phyloP scores from a whole-genome alignment of 805 yeast species.

The Metschnikowia vanudenii region DNA sequence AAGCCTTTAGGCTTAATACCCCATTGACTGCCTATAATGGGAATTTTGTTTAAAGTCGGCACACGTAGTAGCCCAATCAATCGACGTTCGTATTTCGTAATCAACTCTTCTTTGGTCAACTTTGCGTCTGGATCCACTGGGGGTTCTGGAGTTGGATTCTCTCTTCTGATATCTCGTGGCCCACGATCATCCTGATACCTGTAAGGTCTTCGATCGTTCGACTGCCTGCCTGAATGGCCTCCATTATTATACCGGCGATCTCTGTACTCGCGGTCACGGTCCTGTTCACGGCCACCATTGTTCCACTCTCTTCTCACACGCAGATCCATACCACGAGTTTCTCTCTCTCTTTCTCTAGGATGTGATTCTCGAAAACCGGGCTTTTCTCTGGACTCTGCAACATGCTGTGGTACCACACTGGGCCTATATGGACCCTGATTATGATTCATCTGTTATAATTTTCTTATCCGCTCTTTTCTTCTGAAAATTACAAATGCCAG shows the following conservation, averaged over 20 bases:
- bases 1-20: conserved; percentile 70
- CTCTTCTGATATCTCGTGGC: conserved; percentile 21
- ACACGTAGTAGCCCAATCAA: conserved; percentile 38
- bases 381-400: background rate
- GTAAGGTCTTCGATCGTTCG: conserved; percentile 7
- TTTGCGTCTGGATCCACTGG: conserved; percentile 15
- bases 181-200: conserved; percentile 15
- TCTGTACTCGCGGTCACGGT: conserved; percentile 3
- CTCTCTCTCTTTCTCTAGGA: conserved; percentile 12
- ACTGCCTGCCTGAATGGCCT: background rate
- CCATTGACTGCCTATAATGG: conserved; percentile 58
- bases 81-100: conserved; percentile 25
- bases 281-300: conserved; percentile 2
- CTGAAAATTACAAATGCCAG: background rate
- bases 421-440: conserved; percentile 2
- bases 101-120: conserved; percentile 22
- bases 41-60: conserved; percentile 50
- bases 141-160: conserved; percentile 3
- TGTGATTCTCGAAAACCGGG: background rate
- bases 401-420: background rate
- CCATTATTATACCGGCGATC: conserved; percentile 5
- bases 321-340: conserved; percentile 15
- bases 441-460: background rate
- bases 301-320: conserved; percentile 6
- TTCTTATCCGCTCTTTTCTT: background rate